Evolutionary conservation across 108 stramenopile species (phyloP).

Genomic region (Epithemia pelagica): DNA sequence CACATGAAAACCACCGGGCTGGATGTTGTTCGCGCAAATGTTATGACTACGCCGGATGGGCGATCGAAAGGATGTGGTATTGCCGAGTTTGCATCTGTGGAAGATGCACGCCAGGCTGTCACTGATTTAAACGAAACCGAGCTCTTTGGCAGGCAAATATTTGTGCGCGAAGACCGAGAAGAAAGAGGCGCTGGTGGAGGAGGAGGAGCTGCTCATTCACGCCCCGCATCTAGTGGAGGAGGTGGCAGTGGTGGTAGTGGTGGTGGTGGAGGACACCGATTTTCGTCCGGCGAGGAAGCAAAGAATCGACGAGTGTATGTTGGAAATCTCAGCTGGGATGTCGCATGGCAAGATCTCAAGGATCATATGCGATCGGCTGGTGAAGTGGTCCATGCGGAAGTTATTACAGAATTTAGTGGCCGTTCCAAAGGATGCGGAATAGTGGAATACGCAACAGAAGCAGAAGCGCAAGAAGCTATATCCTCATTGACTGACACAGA

Average conservation of each 20-base stretch:
- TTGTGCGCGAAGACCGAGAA: slow-evolving; percentile 68
- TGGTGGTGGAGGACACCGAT: slow-evolving; percentile 23
- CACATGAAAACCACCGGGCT: slow-evolving; percentile 80
- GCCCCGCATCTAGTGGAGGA: no score
- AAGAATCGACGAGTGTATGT: slow-evolving; percentile 74
- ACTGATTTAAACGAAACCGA: slow-evolving; percentile 70
- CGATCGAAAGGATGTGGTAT: slow-evolving; percentile 89
- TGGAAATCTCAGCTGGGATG: slow-evolving; percentile 83
- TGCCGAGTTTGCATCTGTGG: slow-evolving; percentile 68
- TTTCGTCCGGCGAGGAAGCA: slow-evolving; percentile 38
- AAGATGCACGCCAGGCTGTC: slow-evolving; percentile 62
- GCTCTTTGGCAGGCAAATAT: slow-evolving; percentile 55
- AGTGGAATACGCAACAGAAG: slow-evolving; percentile 81
- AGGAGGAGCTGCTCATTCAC: background rate
- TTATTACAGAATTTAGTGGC: slow-evolving; percentile 79
- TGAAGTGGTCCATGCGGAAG: slow-evolving; percentile 75
- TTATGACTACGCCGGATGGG: slow-evolving; percentile 69
- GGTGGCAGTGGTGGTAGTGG: slow-evolving; percentile 3
- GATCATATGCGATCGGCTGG: slow-evolving; percentile 88
- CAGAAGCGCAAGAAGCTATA: slow-evolving; percentile 75
- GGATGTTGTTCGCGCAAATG: slow-evolving; percentile 72
- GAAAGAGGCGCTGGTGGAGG: slow-evolving; percentile 10
- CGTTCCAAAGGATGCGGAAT: slow-evolving; percentile 90
- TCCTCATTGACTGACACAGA: slow-evolving; percentile 68
- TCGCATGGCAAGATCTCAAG: slow-evolving; percentile 79